These are phyloP conservation scores for Pseudogymnoascus sp. DNA, from an alignment of 2,329 filamentous ascomycete genomes.

Conservation along the genomic window DNA sequence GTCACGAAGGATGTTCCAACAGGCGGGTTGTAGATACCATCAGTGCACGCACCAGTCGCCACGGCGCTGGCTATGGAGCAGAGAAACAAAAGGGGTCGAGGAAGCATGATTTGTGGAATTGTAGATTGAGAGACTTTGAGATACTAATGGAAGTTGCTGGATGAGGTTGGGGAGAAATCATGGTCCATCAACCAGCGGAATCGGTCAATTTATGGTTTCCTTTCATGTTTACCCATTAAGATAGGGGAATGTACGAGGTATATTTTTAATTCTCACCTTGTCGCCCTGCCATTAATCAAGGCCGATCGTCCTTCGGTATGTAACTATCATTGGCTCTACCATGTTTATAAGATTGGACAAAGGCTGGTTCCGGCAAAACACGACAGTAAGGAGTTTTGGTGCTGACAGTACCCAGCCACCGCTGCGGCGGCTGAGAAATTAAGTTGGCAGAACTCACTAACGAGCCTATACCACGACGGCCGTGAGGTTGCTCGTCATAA, in stretches of 20 bases:
- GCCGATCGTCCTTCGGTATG: neutral
- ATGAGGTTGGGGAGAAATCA: neutral
- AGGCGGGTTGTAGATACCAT: neutral
- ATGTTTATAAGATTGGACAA: neutral
- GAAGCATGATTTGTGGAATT: neutral
- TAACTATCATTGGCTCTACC: neutral
- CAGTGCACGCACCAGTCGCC: neutral
- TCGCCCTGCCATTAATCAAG: neutral
- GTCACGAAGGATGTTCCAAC: neutral
- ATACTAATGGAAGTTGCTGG: neutral
- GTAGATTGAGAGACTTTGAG: neutral
- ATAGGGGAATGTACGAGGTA: neutral
- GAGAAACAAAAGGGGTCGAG: neutral
- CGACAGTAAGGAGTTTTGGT: neutral
- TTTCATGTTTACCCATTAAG: neutral
- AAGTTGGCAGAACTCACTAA: neutral
- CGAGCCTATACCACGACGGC: neutral
- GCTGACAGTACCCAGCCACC: neutral
- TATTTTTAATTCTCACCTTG: neutral
- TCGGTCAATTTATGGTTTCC: neutral
- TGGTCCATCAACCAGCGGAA: too few species aligned
- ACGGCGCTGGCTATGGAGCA: constrained; percentile 5
- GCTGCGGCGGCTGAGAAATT: neutral
- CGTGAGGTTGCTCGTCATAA: neutral
- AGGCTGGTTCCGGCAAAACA: neutral